Base-by-base conservation (phyloP, 2,329 filamentous ascomycete genomes). In the Arachnopeziza araneosa region DNA sequence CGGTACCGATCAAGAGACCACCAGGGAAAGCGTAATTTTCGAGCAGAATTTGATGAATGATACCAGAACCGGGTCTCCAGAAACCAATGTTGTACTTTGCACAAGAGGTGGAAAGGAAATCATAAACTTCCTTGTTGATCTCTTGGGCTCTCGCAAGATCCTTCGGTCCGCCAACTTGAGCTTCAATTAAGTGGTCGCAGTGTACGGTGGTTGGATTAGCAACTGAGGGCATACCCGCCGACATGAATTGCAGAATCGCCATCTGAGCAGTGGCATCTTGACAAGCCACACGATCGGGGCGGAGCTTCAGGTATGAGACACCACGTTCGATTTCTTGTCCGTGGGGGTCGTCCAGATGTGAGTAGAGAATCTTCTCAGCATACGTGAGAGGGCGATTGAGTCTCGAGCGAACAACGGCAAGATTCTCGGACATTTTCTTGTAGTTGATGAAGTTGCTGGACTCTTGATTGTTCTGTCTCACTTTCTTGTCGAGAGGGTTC, bases 51-150 rank as follows among this genome's bases (percentile, higher is more conserved):
- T 98, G 95, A 82, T 99, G 95, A 71, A 99, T 99, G 76, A 98
- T 99, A 84, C 95, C 95, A 75, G 93, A 97, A 71, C 95, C 95
- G 67, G 95, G 95, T 78, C 86, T 91, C 95, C 95, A 99, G 88
- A 98, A 98, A 82, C 95, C 95, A 77, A 98, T 98, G 84, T 98
- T 93, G 84, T 98, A 99, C 83, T 98, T 99, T 74, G 93, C 93
- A 77, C 93, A 98, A 67, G 93, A 90, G 65, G 88, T 87, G 64
- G 92, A 85, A 74, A 99, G 81, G 84, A 99, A 99, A 79, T 98
- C 90, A 80, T 98, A 99, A 70, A 99, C 95, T 79, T 98, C 93
- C 84, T 96, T 96, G 88, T 98, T 98, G 81, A 96, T 96, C 70
- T 87, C 84, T 73, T 93, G 82, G 71, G 95, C 95, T 73, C 93